Base-by-base conservation (phyloP, 805 yeast genomes). In the Spathaspora hagerdaliae region DNA sequence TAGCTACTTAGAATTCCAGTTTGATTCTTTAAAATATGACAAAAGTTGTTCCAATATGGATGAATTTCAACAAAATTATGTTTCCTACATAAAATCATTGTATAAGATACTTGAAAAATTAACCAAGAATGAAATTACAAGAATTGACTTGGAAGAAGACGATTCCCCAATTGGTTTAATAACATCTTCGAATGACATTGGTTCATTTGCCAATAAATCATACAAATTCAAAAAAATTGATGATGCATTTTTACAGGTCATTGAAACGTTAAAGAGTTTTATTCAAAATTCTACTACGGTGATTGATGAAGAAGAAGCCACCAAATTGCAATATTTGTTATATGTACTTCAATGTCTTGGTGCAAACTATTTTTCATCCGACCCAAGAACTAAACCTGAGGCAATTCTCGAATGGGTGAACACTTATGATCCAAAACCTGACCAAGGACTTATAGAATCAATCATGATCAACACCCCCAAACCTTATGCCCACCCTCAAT, bases 351-450 rank as follows among this genome's bases (percentile, higher is more conserved):
- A 80, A 48, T 77, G 89, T 52, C 57, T 85, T 27, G 74, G 74
- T 41, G 78, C 87, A 0, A 59, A 78, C 33, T 68, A 72, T 53
- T 82, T 80, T 51, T 54, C 56, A 35, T 45, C 50, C 1, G 67
- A 71, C 13, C 57, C 63, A 10, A 66, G 71, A 46, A 66, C 60
- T 41, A 68, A 69, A 51, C 74, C 82, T 29, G 67, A 69, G 40
- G 57, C 71, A 35, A 61, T 82, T 32, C 61, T 74, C 12, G 74
- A 71, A 40, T 86, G 94, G 94, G 69, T 83, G 26, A 86, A 86
- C 56, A 72, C 79, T 45, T 81, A 83, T 29, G 87, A 85, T 57
- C 81, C 83, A 5, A 78, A 79, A 52, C 91, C 91, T 1, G 79
- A 75, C 47, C 69, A 69, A 14, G 78, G 73, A 27, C 61, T 77